A percentile compares a stretch with the other conserved stretches of the same genome.
Evolutionary conservation across 208 protist species (phyloP).

Genomic region (Balamuthia mandrillaris): DNA sequence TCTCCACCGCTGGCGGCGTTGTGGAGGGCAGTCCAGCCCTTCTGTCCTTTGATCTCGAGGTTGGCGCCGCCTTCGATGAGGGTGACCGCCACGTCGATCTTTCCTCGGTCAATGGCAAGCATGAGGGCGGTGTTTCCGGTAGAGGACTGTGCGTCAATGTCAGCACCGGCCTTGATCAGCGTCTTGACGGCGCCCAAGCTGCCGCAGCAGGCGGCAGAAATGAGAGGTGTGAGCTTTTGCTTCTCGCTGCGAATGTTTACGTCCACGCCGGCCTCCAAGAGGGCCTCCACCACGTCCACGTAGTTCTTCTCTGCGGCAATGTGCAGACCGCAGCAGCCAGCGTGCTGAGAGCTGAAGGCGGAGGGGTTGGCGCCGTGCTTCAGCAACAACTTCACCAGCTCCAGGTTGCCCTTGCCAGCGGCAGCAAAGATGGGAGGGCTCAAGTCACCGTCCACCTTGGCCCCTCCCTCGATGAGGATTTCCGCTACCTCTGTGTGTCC

Average conservation of each 20-base stretch:
- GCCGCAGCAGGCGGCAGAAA: conserved; percentile 32
- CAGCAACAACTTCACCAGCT: background rate
- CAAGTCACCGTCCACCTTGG: conserved; percentile 20
- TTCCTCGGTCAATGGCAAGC: conserved; percentile 32
- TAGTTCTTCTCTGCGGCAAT: conserved; percentile 38
- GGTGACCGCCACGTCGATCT: conserved; percentile 11
- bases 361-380: conserved; percentile 4
- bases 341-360: conserved; percentile 26
- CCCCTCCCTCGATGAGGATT: conserved; percentile 28
- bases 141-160: conserved; percentile 33
- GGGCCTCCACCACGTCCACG: background rate
- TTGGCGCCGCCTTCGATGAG: conserved; percentile 3
- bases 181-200: background rate
- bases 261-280: conserved; percentile 27
- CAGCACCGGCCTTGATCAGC: conserved; percentile 16
- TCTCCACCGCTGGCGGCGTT: conserved; percentile 13
- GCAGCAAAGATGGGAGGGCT: conserved; percentile 8
- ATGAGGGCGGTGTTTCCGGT: conserved; percentile 31
- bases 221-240: conserved; percentile 31
- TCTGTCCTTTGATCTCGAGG: conserved; percentile 18
- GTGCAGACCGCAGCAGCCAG: conserved; percentile 26
- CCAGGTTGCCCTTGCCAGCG: conserved; percentile 26
- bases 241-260: conserved; percentile 27
- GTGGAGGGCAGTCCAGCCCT: conserved; percentile 32
- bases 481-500: conserved; percentile 22